Evolutionary conservation across 805 yeast species (phyloP), one percentile per base, ranked within the genome.

Genomic region (Hanseniaspora jakobsenii): DNA sequence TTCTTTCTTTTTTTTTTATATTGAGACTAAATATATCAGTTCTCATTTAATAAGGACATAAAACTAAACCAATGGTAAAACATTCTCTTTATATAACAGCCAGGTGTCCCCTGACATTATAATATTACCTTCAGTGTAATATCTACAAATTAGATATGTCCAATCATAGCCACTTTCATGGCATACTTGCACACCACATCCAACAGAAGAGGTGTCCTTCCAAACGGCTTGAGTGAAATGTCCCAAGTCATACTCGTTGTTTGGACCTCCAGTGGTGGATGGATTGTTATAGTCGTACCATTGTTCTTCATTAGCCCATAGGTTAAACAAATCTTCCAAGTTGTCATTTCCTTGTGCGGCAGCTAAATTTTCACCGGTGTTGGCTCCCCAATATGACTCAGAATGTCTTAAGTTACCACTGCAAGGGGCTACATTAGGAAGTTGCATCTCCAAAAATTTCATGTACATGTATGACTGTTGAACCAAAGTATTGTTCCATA

Each of bases 211-310:
- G 32, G 81, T 64, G 6, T 67, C 53, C 50, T 72, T 72, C 93
- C 93, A 81, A 21, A 81, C 72, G 27, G 80, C 55, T 62, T 81
- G 89, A 13, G 89, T 80, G 65, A 81, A 81, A 58, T 81, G 93
- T 46, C 83, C 83, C 14, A 75, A 71, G 14, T 67, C 67, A 6
- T 47, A 51, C 31, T 49, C 51, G 46, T 62, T 66, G 45, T 67
- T 67, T 52, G 62, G 66, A 47, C 73, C 77, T 48, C 57, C 58
- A n/a, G 51, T 49, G 9, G 37, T 2, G 42, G 58, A 58, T 23
- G 77, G 74, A 40, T 70, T 60, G 37, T 61, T 55, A 63, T 60
- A 80, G 60, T 72, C 63, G 62, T 79, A 81, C 42, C 58, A 48
- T 9, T 54, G 47, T 51, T 77, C 79, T 65, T 81, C 89, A 48